Evolutionary conservation across 2,329 filamentous ascomycete species (phyloP), one percentile per base, ranked within the genome.

Genomic region (Akanthomyces uredinophilus): DNA sequence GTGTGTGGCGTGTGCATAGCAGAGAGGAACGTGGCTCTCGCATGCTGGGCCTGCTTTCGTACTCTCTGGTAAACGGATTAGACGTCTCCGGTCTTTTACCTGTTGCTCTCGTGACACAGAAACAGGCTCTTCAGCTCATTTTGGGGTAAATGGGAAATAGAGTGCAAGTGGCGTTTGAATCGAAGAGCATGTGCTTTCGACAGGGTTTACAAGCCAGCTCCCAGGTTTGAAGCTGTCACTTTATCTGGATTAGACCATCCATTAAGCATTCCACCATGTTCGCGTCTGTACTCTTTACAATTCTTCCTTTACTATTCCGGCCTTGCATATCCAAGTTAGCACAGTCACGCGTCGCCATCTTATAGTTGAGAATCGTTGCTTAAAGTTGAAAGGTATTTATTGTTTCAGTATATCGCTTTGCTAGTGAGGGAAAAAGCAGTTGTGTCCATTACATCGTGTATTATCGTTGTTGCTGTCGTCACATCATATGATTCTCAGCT

Each of bases 401-500:
- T 27, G 49, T 6, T 51, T 50, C 18, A 16, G 18, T 7, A 44
- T 55, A 18, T 51, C 57, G 49, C 27, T 52, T 37, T 37, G n/a
- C 24, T 43, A 52, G 22, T 44, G 32, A 37, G 50, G 24, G 32
- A 16, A n/a, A 47, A 60, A 39, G 39, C 54, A 52, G 8, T 44
- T 5, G n/a, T 37, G 37, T 46, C 50, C 39, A 27, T 47, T 54
- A 46, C 41, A 46, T 60, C 27, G 29, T 51, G 54, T 52, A 60
- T 53, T 50, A 54, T 53, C 7, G 27, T 18, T 35, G 27, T 60
- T 32, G 20, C 29, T 60, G 50, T 60, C 58, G 32, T 60, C 11
- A 61, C 46, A n/a, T 61, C 59, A 27, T 61, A 14, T 52, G 29
- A n/a, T 11, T 43, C 56, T 64, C 62, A 74, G 47, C 65, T 66